Evolutionary conservation across 345 rosid genomes (phyloP).

Genomic region (Carallia pectinifolia): DNA sequence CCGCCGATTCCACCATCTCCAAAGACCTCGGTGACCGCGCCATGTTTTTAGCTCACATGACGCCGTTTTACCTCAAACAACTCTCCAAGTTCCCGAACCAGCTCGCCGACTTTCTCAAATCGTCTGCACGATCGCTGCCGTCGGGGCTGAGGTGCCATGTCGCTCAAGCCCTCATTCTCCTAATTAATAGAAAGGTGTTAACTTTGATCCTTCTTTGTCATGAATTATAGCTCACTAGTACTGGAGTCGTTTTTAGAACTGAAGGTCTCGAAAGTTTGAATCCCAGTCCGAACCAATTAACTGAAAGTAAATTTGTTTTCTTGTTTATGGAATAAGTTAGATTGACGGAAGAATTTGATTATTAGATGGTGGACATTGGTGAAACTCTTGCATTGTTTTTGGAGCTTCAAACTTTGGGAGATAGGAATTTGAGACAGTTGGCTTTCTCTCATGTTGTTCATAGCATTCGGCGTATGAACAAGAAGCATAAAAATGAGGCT

Average conservation of each 20-base stretch:
- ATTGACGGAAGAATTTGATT: background rate
- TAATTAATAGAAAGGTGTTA: constrained; percentile 61
- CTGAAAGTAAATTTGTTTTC: background rate
- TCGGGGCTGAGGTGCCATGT: constrained; percentile 75
- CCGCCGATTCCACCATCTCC: constrained; percentile 59
- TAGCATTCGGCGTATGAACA: constrained; percentile 72
- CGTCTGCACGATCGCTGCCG: constrained; percentile 60
- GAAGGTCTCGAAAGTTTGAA: background rate
- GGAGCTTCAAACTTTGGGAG: constrained; percentile 82
- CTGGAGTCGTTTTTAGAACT: background rate
- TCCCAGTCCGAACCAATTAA: too few relatives aligned
- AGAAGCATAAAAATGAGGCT: constrained; percentile 67
- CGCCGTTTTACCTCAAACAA: constrained; percentile 71
- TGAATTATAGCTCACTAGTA: too few relatives aligned
- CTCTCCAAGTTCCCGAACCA: constrained; percentile 61
- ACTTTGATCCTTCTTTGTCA: background rate
- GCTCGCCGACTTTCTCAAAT: constrained; percentile 67
- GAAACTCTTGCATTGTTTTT: constrained; percentile 69
- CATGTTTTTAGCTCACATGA: constrained; percentile 75
- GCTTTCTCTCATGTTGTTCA: constrained; percentile 81
- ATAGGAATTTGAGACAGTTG: constrained; percentile 64
- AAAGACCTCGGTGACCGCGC: constrained; percentile 82
- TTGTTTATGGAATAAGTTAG: background rate
- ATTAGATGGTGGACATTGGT: constrained; percentile 64
- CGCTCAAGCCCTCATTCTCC: constrained; percentile 73